Evolutionary conservation across 2,329 filamentous ascomycete genomes (phyloP).

Genomic region (Phaeophleospora eucalypticola): DNA sequence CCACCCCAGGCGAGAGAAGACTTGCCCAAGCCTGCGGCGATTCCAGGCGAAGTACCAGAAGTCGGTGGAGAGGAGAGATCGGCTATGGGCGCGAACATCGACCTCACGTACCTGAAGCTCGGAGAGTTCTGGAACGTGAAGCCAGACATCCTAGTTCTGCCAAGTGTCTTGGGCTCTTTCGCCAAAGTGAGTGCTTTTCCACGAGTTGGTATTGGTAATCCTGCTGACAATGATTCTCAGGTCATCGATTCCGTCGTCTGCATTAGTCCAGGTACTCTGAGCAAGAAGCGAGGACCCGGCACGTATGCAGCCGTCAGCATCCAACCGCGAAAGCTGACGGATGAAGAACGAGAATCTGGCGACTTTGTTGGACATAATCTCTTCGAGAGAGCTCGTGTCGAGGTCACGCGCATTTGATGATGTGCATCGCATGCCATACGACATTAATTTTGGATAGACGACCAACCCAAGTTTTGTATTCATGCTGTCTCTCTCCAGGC

Average conservation of each 20-base stretch:
- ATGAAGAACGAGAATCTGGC: conserved; percentile 54
- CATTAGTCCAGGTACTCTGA: conserved; percentile 84
- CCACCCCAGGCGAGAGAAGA: conserved; percentile 68
- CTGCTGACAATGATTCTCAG: conserved; percentile 43
- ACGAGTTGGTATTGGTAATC: conserved; percentile 1
- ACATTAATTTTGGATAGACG: neutral
- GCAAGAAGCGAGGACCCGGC: conserved; percentile 77
- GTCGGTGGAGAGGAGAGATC: conserved; percentile 43
- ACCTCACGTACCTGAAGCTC: conserved; percentile 78
- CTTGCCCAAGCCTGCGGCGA: conserved; percentile 52
- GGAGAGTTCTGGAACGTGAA: conserved; percentile 84
- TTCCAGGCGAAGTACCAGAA: conserved; percentile 41
- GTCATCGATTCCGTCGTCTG: conserved; percentile 85
- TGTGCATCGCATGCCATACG: neutral
- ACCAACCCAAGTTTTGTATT: neutral
- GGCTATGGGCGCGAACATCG: conserved; percentile 72
- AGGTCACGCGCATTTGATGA: conserved; percentile 71
- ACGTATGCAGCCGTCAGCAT: conserved; percentile 80
- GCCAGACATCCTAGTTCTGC: conserved; percentile 79
- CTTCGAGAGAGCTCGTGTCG: conserved; percentile 78
- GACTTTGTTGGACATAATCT: conserved; percentile 68
- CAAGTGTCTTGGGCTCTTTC: conserved; percentile 79
- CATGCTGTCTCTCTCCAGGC: conserved; percentile 40
- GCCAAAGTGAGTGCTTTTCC: conserved; percentile 62
- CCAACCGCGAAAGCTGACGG: conserved; percentile 58